phyloP scores from a whole-genome alignment of 352 stramenopile species.

The Globisporangium viniferum region DNA sequence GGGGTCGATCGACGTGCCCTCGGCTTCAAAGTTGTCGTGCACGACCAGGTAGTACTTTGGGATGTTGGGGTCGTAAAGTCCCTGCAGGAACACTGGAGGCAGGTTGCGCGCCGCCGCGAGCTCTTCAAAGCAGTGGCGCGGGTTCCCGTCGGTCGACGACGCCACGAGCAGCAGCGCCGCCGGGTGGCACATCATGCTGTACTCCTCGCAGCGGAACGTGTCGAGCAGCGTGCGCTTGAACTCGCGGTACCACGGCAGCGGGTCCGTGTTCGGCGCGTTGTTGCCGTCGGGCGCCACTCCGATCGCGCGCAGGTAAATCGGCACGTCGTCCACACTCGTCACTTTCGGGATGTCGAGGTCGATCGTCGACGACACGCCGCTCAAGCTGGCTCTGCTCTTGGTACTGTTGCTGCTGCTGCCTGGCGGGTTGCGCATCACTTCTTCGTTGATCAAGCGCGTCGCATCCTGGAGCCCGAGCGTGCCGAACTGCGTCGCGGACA shows the following conservation, averaged over 20 bases:
- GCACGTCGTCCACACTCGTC: constrained; percentile 54
- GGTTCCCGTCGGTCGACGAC: constrained; percentile 80
- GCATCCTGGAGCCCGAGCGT: constrained; percentile 43
- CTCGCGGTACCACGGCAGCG: constrained; percentile 71
- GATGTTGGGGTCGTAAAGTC: constrained; percentile 74
- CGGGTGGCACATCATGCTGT: constrained; percentile 69
- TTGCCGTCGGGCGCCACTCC: constrained; percentile 35
- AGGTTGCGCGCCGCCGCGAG: constrained; percentile 47
- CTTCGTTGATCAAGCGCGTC: constrained; percentile 60
- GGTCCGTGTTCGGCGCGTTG: constrained; percentile 32
- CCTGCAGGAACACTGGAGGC: constrained; percentile 60
- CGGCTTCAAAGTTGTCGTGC: constrained; percentile 78
- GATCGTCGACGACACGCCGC: constrained; percentile 26
- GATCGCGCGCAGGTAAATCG: constrained; percentile 60
- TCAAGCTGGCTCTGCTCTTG: constrained; percentile 7
- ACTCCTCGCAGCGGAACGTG: constrained; percentile 82
- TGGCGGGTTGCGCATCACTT: constrained; percentile 52
- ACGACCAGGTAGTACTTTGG: constrained; percentile 89
- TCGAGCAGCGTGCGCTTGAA: constrained; percentile 81
- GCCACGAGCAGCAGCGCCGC: constrained; percentile 75
- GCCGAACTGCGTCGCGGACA: constrained; percentile 51
- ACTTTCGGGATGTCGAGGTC: constrained; percentile 67
- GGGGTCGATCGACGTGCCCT: constrained; percentile 75
- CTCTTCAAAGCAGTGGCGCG: constrained; percentile 70
- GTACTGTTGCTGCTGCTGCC: background rate